Base-by-base conservation (phyloP, 768 basidiomycete genomes). In the Russula ochroleuca region DNA sequence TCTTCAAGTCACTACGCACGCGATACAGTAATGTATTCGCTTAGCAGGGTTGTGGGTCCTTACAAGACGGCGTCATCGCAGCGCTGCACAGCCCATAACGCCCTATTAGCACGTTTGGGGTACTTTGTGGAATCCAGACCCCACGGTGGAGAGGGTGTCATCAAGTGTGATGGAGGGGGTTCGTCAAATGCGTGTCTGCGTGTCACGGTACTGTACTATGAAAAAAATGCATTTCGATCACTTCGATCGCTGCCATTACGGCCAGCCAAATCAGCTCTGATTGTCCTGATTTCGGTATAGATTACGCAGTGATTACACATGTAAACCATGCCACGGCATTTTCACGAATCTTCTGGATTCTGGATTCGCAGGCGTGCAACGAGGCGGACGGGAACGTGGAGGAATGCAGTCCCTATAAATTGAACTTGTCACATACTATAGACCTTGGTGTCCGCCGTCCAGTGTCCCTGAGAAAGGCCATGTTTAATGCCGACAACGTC, bases 81-180 rank as follows among this genome's bases (percentile, higher is more conserved):
- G 28, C 28, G 28, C 28, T 28, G 13, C 52, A 61, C 43, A 61
- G 60, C 60, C 23, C 52, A 38, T n/a, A 14, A 28, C 31, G 2
- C 11, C 2, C 60, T 7, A 45, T 13, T 45, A n/a, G 3, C 51
- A 23, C 59, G 51, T 53, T 61, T 61, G 21, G 59, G 52, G 60
- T 35, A 14, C 17, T 28, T 15, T 15, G 50, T 11, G 33, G 40
- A 15, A 25, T 21, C 50, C 19, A 51, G 59, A 21, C 49, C 59
- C 10, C 8, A n/a, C 11, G 4, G 19, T 31, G 9, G 19, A 25
- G 17, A 9, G 41, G 43, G 5, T 28, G 28, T 28, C 40, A 37
- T 35, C 28, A 35, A 7, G 31, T 1, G 43, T 54, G 23, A 5
- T 52, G 21, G n/a, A 43, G 31, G 14, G n/a, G 13, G 31, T 35